A percentile compares a stretch with the other conserved stretches of the same genome.
These are phyloP conservation scores for Piedraia hortae DNA, from an alignment of 2,329 filamentous ascomycete species.

Conservation along the genomic window DNA sequence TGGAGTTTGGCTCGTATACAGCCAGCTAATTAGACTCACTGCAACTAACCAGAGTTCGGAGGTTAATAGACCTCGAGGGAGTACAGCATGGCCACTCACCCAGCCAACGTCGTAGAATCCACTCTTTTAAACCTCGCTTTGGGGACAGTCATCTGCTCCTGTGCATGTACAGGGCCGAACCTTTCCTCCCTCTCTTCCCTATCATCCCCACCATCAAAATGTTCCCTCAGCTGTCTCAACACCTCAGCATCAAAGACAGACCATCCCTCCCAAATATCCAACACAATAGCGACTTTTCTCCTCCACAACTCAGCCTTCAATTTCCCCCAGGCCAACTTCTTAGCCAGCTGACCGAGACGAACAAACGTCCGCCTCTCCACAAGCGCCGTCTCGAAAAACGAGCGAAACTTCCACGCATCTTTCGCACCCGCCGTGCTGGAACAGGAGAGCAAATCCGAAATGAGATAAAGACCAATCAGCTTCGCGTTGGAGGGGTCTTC, in stretches of 20 bases:
- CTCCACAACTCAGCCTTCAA: slow-evolving; percentile 67
- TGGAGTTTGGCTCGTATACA: no score
- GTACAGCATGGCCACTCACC: no score
- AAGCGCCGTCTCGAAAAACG: slow-evolving; percentile 49
- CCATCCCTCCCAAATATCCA: slow-evolving; percentile 40
- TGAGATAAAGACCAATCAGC: slow-evolving; percentile 55
- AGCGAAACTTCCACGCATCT: slow-evolving; percentile 65
- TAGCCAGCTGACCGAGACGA: slow-evolving; percentile 43
- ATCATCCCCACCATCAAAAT: no score
- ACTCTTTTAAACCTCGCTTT: no score
- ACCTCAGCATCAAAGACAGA: slow-evolving; percentile 43
- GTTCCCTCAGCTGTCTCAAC: slow-evolving; percentile 40
- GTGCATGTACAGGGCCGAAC: no score
- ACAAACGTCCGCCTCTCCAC: slow-evolving; percentile 44
- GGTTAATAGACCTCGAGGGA: no score
- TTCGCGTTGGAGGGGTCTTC: slow-evolving; percentile 42
- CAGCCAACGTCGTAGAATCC: no score
- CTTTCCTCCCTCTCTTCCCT: no score
- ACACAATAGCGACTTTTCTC: slow-evolving; percentile 39
- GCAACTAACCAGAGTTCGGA: no score
- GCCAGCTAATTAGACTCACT: no score
- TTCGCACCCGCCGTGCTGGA: slow-evolving; percentile 48
- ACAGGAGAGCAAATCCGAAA: slow-evolving; percentile 55
- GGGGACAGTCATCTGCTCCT: no score
- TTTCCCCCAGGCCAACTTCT: slow-evolving; percentile 49